Conservation (phyloP, 2,329 filamentous ascomycete genomes). For the Microdochium paspali region DNA sequence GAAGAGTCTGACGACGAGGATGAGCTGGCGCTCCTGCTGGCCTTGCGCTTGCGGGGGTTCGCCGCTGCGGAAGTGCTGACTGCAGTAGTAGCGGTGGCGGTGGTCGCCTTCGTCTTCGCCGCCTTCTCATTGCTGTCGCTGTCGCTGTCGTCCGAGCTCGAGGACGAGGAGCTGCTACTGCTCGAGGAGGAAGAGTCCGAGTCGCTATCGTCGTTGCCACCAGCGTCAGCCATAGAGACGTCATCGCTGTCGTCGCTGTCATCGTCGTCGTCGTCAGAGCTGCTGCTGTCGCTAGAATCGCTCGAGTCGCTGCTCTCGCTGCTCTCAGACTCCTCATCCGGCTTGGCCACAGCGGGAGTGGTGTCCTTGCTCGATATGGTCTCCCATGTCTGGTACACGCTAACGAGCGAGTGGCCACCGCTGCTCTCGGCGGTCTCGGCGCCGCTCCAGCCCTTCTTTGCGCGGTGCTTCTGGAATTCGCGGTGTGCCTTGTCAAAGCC, state of each 20-base stretch:
- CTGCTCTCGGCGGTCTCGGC: conserved; percentile 18
- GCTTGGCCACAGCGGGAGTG: conserved; percentile 13
- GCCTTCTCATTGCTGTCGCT: conserved; percentile 19
- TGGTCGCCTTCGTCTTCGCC: conserved; percentile 8
- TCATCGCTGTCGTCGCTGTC: conserved; percentile 21
- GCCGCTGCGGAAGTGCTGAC: conserved; percentile 17
- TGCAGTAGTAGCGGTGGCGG: conserved; percentile 13
- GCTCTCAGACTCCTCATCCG: conserved; percentile 16
- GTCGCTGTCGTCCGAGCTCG: conserved; percentile 16
- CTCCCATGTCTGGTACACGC: conserved; percentile 43
- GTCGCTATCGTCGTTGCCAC: conserved; percentile 14
- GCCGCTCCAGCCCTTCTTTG: conserved; percentile 37
- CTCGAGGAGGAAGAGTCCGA: conserved; percentile 18
- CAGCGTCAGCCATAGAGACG: conserved; percentile 38
- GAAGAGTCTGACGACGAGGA: conserved; percentile 24
- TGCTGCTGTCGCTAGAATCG: conserved; percentile 17
- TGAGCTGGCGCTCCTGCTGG: conserved; percentile 28
- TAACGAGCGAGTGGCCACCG: conserved; percentile 32
- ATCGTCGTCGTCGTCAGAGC: conserved; percentile 20
- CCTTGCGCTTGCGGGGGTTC: conserved; percentile 47
- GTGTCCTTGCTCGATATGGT: conserved; percentile 22
- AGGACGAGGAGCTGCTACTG: conserved; percentile 22
- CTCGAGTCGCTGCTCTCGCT: conserved; percentile 13
- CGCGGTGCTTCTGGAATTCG: conserved; percentile 55
- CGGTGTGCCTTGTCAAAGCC: conserved; percentile 53